A percentile compares a stretch with the other conserved stretches of the same genome.
Conservation (phyloP, 257 asterid genomes). For the Scutellaria baicalensis region DNA sequence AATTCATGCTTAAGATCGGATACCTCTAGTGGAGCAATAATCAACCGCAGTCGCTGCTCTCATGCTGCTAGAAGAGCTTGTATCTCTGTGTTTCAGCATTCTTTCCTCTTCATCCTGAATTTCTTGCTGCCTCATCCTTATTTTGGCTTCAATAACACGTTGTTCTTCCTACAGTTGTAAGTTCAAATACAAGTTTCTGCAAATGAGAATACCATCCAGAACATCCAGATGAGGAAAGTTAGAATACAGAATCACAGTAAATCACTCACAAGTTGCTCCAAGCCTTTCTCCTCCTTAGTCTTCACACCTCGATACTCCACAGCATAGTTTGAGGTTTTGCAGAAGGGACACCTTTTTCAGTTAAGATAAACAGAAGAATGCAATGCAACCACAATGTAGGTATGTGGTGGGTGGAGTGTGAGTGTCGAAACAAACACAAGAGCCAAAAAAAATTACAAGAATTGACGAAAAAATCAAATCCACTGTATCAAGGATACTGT, state of each 20-base stretch:
- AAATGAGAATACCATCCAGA: conserved; percentile 3
- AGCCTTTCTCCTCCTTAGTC: conserved; percentile 91
- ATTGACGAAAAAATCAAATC: background rate
- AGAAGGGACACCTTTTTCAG: conserved; percentile 76
- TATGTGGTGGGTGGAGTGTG: background rate
- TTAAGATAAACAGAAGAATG: conserved; percentile 33
- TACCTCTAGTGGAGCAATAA: conserved; percentile 65
- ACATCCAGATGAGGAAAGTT: background rate
- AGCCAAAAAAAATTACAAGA: background rate
- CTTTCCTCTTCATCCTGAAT: conserved; percentile 86
- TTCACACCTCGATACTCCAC: conserved; percentile 94
- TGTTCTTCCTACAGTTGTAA: conserved; percentile 73
- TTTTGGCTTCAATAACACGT: conserved; percentile 95
- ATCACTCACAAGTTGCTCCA: conserved; percentile 73
- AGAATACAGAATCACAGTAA: background rate
- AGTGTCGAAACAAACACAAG: background rate
- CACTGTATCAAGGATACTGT: conserved; percentile 70
- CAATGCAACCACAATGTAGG: background rate
- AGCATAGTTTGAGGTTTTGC: conserved; percentile 87
- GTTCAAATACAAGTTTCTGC: background rate
- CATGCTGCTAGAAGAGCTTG: conserved; percentile 49
- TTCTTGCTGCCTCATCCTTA: conserved; percentile 94
- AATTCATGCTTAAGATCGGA: background rate
- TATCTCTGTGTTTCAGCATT: conserved; percentile 51
- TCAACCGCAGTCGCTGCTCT: conserved; percentile 53